Evolutionary conservation across 2,329 filamentous ascomycete species (phyloP), one percentile per base, ranked within the genome.

Genomic region (Apiospora rasikravindrae): DNA sequence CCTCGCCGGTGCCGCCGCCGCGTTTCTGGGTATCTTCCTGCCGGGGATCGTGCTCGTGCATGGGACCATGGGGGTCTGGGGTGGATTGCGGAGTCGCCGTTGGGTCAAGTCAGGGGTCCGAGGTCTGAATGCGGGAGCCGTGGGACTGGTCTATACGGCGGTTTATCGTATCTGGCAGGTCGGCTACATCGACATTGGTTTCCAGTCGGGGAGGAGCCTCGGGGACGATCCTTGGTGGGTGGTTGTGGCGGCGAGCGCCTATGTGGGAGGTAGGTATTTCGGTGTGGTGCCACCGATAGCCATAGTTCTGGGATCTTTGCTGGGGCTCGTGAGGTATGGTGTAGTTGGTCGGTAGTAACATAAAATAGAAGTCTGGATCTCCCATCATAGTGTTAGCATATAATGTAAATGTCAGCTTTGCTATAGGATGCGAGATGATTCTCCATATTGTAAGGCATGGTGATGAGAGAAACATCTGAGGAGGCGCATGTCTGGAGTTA

Each of bases 81-180:
- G 82, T 2, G 82, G 84, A 0, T 72, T 91, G 24, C 81, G 89
- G 1, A 81, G 79, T 5, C 79, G 80, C 67, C 81, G 82, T 4
- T 84, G 83, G 77, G 86, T 91, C 0, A 85, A 83, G 68, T 84
- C 86, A 19, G 78, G 84, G 0, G 75, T 92, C 13, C 78, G 89
- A 19, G 89, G 90, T 0, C 79, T 91, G 6, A 92, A 91, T 77
- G 88, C 90, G 0, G 84, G 84, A 0, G 90, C 90, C 0, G 88
- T 91, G 0, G 90, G 90, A 0, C 75, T 92, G 47, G 88, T 92
- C 0, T 92, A 89, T 70, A 91, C 89, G 0, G 90, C 90, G 0
- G 89, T 92, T 0, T 92, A 92, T 73, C 82, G 89, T 2, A 80
- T 92, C 10, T 91, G 88, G 88, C 84, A 90, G 80, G 87, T 91